Percentiles rank a stretch among this genome's conserved stretches.
Evolutionary conservation across 306 rosid species (phyloP).

Genomic region (Luffa acutangula): DNA sequence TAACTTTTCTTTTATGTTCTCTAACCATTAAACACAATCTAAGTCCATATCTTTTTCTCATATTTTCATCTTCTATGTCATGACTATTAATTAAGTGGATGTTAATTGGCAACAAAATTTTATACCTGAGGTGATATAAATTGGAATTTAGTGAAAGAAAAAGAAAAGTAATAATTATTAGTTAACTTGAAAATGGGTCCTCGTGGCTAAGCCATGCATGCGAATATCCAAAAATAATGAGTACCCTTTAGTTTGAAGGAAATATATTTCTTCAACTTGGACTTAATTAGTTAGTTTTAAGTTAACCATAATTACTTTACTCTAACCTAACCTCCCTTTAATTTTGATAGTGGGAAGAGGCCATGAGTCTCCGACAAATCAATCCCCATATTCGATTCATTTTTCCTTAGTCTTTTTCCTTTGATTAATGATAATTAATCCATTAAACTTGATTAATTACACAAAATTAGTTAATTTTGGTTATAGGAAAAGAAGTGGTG

Average conservation of each 20-base stretch:
- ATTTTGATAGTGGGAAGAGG: constrained; percentile 8
- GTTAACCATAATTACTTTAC: neutral
- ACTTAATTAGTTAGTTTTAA: neutral
- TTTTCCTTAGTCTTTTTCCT: neutral
- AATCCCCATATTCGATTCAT: constrained; percentile 10
- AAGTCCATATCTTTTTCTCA: neutral
- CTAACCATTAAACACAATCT: too few relatives aligned
- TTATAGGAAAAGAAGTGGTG: neutral
- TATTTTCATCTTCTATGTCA: neutral
- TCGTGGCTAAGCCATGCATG: neutral
- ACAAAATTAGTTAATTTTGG: constrained; percentile 1
- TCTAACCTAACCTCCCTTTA: constrained; percentile 2
- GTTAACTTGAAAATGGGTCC: constrained; percentile 5
- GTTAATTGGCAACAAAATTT: neutral
- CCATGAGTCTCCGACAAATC: constrained; percentile 24
- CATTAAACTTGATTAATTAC: neutral
- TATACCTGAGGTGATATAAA: neutral
- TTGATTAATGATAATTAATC: neutral
- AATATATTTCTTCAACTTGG: neutral
- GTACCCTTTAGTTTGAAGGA: constrained; percentile 5
- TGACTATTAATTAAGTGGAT: neutral
- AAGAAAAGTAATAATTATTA: neutral
- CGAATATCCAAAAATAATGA: neutral
- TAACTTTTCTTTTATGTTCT: too few relatives aligned
- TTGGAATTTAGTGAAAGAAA: neutral